phyloP scores from a whole-genome alignment of 2,329 filamentous ascomycete genomes.

The Alternaria metachromatica region DNA sequence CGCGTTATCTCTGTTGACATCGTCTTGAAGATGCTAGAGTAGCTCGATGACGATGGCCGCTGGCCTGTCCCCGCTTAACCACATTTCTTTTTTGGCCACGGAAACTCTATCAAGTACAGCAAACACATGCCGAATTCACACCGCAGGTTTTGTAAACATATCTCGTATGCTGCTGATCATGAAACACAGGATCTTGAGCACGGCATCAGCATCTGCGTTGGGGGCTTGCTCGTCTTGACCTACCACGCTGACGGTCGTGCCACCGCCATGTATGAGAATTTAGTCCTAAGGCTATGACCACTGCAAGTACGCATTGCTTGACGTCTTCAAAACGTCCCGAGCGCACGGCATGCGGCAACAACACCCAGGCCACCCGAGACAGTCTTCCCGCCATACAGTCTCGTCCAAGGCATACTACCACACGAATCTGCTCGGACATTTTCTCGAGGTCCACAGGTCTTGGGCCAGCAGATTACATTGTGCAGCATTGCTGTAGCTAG shows the following conservation, averaged over 20 bases:
- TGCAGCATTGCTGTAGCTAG: constrained; percentile 6
- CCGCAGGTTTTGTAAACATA: neutral
- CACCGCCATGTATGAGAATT: neutral
- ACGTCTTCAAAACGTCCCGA: neutral
- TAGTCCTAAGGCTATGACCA: neutral
- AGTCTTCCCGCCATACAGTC: neutral
- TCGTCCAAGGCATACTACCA: neutral
- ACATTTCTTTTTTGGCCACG: neutral
- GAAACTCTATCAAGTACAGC: neutral
- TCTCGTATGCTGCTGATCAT: neutral
- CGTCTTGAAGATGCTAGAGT: constrained; percentile 1
- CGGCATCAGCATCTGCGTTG: neutral
- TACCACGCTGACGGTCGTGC: neutral
- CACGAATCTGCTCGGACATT: neutral
- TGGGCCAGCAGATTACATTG: neutral
- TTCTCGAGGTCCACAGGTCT: neutral
- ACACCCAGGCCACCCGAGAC: neutral
- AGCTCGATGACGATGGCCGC: neutral
- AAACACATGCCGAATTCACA: neutral
- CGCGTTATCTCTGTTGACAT: neutral
- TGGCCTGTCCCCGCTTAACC: neutral
- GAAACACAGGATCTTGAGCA: constrained; percentile 3
- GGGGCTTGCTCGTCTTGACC: neutral
- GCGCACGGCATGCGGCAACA: neutral
- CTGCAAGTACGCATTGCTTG: constrained; percentile 4